Evolutionary conservation across 225 moss, liverwort and hornwort genomes (phyloP), one percentile per base, ranked within the genome.

Genomic region (Sphagnum tenellum): DNA sequence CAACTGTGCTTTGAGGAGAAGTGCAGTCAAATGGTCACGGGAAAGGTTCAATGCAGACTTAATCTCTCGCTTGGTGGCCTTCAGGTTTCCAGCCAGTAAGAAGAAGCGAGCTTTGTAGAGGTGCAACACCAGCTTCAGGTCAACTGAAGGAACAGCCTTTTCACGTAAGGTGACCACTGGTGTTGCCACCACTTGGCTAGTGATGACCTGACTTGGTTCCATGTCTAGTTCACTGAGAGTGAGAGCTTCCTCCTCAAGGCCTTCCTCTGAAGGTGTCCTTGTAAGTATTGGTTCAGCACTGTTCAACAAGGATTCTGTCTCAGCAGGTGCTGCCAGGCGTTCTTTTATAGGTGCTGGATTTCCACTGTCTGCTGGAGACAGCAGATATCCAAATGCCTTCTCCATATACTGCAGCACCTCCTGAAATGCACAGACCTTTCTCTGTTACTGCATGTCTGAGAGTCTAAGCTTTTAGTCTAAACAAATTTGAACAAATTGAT

Each of bases 361-460:
- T 45, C 79, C 77, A 69, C 81, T 73, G 70, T 96, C 96, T 61
- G 75, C 69, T 14, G 96, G 88, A 56, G 89, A 88, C 13, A 92
- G 75, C 65, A 88, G 78, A 68, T 92, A 92, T 10, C 95, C 95
- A 69, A 90, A 96, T 8, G 86, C 88, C 83, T 92, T 96, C 69
- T 96, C 96, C 96, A 96, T 92, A 7, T 88, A 92, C 74, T 90
- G 95, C 74, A 92, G 78, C 45, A 92, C 88, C 70, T 81, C 89
- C 95, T 96, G 89, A 76, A 77, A 64, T 14, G 53, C 53, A 13
- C 29, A 29, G 29, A 29, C 29, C 29, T 29, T 29, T 29, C 29
- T 29, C 29, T 29, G 29, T 29, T 29, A 29, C 29, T 29, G 29
- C 29, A 29, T 29, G 29, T 29, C 29, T 29, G 0, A 29, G 29